Evolutionary conservation across 2,329 filamentous ascomycete genomes (phyloP).

Genomic region (Penicillium sp.): DNA sequence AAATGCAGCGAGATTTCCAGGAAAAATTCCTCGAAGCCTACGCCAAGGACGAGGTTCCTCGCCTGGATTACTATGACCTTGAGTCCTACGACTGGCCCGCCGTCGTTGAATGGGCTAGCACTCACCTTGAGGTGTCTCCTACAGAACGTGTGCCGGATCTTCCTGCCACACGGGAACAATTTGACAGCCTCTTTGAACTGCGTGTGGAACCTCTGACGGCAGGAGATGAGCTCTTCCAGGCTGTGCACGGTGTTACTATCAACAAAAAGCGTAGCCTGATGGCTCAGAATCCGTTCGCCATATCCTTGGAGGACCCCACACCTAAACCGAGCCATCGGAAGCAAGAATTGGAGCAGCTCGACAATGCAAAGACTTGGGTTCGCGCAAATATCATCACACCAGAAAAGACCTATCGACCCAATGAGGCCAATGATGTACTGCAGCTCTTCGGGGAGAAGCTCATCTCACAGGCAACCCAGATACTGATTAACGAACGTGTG

Average conservation of each 20-base stretch:
- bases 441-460: conserved; percentile 34
- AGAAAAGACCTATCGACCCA: conserved; percentile 42
- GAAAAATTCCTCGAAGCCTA: conserved; percentile 49
- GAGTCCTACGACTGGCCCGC: conserved; percentile 48
- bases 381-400: conserved; percentile 50
- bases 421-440: conserved; percentile 38
- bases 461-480: conserved; percentile 42
- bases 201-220: conserved; percentile 34
- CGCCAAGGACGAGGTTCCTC: conserved; percentile 43
- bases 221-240: conserved; percentile 40
- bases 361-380: conserved; percentile 49
- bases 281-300: conserved; percentile 39
- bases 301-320: conserved; percentile 19
- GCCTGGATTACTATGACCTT: conserved; percentile 47
- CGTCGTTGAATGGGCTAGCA: conserved; percentile 49
- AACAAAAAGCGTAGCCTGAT: conserved; percentile 37
- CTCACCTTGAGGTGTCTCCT: conserved; percentile 42
- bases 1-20: conserved; percentile 51
- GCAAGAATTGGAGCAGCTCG: conserved; percentile 29
- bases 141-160: conserved; percentile 42
- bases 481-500: conserved; percentile 42
- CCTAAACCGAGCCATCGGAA: conserved; percentile 12
- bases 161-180: conserved; percentile 45
- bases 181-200: conserved; percentile 45
- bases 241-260: conserved; percentile 32